A percentile compares a stretch with the other conserved stretches of the same genome.
Conservation (phyloP, 2,329 filamentous ascomycete species). For the Hypomyces perniciosus region DNA sequence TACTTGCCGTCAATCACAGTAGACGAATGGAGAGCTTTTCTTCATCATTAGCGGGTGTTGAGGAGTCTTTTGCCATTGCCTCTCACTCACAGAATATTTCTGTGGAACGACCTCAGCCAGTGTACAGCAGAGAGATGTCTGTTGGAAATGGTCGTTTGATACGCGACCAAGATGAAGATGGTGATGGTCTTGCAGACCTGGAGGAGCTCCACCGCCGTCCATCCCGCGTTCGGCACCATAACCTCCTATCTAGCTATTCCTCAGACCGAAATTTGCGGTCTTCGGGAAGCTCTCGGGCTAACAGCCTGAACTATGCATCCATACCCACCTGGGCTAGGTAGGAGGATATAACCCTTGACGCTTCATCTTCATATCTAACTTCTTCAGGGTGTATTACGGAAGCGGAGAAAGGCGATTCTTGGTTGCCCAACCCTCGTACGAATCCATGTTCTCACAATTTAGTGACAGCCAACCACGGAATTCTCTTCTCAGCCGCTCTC, state of each 20-base stretch:
- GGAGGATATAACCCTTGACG: constrained; percentile 10
- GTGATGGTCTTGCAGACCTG: constrained; percentile 57
- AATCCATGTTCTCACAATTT: constrained; percentile 41
- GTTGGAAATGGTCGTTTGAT: constrained; percentile 40
- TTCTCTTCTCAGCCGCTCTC: constrained; percentile 42
- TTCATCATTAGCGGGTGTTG: constrained; percentile 43
- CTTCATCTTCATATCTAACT: constrained; percentile 11
- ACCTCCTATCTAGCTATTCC: constrained; percentile 42
- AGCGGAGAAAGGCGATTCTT: constrained; percentile 55
- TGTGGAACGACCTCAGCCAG: constrained; percentile 44
- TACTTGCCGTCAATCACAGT: constrained; percentile 45
- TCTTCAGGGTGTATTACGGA: constrained; percentile 59
- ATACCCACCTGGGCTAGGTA: constrained; percentile 52
- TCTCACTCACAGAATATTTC: constrained; percentile 40
- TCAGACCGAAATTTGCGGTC: constrained; percentile 50
- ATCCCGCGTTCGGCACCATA: constrained; percentile 48
- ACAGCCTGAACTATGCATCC: constrained; percentile 38
- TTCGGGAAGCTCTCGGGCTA: constrained; percentile 41
- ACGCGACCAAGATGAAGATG: constrained; percentile 56
- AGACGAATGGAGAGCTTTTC: constrained; percentile 53
- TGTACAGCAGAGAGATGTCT: constrained; percentile 31
- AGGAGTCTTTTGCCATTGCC: constrained; percentile 30
- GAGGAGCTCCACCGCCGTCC: constrained; percentile 46
- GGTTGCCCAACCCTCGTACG: constrained; percentile 36
- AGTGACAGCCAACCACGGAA: constrained; percentile 43